A percentile compares a stretch with the other conserved stretches of the same genome.
Conservation (phyloP, 768 basidiomycete genomes). For the Naganishia onofrii region DNA sequence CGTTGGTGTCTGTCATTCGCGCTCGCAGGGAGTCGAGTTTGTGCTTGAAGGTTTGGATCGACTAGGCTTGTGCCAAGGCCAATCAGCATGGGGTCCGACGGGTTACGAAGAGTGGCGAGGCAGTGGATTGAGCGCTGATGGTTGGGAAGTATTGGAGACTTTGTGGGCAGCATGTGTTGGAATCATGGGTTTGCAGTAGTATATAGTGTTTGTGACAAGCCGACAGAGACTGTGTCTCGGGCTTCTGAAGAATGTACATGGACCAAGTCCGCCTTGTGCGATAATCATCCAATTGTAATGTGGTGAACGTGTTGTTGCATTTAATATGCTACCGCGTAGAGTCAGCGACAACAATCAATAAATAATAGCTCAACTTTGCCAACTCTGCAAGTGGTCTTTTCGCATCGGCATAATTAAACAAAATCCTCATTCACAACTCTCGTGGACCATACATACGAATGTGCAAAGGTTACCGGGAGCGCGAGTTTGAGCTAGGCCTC, state of each 20-base stretch:
- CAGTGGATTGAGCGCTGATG: slow-evolving; percentile 45
- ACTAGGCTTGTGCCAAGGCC: slow-evolving; percentile 64
- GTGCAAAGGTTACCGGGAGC: too few species aligned
- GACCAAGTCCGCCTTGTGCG: neutral
- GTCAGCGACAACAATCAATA: neutral
- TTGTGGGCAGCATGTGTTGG: slow-evolving; percentile 50
- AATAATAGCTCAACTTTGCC: neutral
- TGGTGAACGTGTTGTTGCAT: neutral
- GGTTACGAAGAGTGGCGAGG: slow-evolving; percentile 53
- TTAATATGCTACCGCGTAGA: neutral
- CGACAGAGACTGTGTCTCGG: slow-evolving; percentile 15
- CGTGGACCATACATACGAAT: too few species aligned
- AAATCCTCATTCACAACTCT: too few species aligned
- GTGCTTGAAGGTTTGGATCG: slow-evolving; percentile 73
- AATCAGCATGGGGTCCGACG: slow-evolving; percentile 54
- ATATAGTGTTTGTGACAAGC: neutral
- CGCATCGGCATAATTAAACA: too few species aligned
- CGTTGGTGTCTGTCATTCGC: slow-evolving; percentile 54
- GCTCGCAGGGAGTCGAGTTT: slow-evolving; percentile 63
- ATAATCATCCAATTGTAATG: neutral
- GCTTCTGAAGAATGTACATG: slow-evolving; percentile 7
- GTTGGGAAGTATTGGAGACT: slow-evolving; percentile 47
- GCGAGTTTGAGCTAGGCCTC: too few species aligned
- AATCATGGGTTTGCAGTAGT: slow-evolving; percentile 45
- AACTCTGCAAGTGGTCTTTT: too few species aligned